Base-by-base conservation (phyloP, 352 stramenopile species). In the Pythium periplocum region DNA sequence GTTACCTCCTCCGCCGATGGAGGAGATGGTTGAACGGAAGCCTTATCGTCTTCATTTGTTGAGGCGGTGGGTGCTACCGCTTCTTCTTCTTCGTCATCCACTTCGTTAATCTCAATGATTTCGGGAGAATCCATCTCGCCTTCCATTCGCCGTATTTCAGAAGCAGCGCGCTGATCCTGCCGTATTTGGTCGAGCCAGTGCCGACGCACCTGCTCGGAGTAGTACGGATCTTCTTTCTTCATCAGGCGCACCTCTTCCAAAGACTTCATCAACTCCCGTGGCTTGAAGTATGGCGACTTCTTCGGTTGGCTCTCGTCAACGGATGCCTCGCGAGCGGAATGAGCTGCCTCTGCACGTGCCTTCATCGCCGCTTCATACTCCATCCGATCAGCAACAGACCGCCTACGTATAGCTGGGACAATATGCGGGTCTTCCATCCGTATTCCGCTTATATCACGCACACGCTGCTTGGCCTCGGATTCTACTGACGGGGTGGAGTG, bases 381-480 rank as follows among this genome's bases (percentile, higher is more conserved):
- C 10, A 62, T 66, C 42, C 60, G 77, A 32, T 91, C 77, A 0
- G 68, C 54, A 2, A 71, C 40, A 51, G 83, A 73, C 3, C 80
- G 71, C 46, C 75, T 55, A 6, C 69, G 67, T 33, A 75, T 66
- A 1, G 51, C 46, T 31, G 65, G 50, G 31, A 59, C 61, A 35
- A 82, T 74, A 6, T 76, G 62, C 11, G 78, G 76, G 36, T 91
- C 81, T 63, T 91, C 81, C 12, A 64, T 41, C 6, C 78, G 73
- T 78, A 91, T 89, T 5, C 66, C 75, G 40, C 69, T 61, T 45
- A 88, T 82, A 42, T 89, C 76, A 4, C 64, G 66, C 45, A 87
- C 64, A n/a, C 78, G 81, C 44, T 80, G 72, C 4, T 55, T 65
- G 9, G 60, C 65, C 32, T 79, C 72, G 2, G 49, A 53, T 59